Percentiles rank a stretch among this genome's conserved stretches.
Conservation (phyloP, 176 grass and related monocot species). For the Avena atlantica region DNA sequence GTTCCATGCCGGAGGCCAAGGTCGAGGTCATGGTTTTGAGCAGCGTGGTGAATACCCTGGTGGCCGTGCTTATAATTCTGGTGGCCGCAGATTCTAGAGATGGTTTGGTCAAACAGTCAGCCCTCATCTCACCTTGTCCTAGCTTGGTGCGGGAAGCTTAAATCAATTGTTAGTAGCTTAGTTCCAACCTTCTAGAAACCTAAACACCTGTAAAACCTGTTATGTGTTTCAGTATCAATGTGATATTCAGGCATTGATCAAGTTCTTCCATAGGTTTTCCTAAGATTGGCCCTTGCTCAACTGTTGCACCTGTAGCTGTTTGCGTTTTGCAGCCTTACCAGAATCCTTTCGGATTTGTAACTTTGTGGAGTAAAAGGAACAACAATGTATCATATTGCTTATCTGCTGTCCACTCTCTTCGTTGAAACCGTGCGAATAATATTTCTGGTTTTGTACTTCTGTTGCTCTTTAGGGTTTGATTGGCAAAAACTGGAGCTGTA, state of each 20-base stretch:
- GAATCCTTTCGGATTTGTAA: constrained; percentile 9
- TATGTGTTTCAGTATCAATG: not conserved
- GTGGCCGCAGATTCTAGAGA: constrained; percentile 65
- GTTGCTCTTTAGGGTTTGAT: not conserved
- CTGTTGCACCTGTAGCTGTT: not conserved
- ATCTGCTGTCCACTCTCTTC: constrained; percentile 5
- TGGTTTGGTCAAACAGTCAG: not conserved
- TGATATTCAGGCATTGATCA: not conserved
- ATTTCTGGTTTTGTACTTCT: not conserved
- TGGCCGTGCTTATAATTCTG: constrained; percentile 79
- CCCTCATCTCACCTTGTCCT: constrained; percentile 7
- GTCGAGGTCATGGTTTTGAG: constrained; percentile 60
- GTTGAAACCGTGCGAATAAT: not conserved
- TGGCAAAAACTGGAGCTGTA: not conserved
- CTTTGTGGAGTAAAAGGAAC: not conserved
- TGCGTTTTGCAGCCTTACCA: constrained; percentile 18
- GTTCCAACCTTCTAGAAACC: constrained; percentile 13
- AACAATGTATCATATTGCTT: constrained; percentile 17
- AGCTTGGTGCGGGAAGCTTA: not conserved
- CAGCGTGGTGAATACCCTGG: constrained; percentile 61
- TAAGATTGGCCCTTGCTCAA: not conserved
- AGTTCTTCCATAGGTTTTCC: not conserved
- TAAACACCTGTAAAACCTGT: constrained; percentile 3
- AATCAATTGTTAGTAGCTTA: constrained; percentile 10
- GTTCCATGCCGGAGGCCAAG: constrained; percentile 49